Percentiles rank a stretch among this genome's conserved stretches.
Evolutionary conservation across 78 protist species (phyloP).

Genomic region (Guillardia theta): DNA sequence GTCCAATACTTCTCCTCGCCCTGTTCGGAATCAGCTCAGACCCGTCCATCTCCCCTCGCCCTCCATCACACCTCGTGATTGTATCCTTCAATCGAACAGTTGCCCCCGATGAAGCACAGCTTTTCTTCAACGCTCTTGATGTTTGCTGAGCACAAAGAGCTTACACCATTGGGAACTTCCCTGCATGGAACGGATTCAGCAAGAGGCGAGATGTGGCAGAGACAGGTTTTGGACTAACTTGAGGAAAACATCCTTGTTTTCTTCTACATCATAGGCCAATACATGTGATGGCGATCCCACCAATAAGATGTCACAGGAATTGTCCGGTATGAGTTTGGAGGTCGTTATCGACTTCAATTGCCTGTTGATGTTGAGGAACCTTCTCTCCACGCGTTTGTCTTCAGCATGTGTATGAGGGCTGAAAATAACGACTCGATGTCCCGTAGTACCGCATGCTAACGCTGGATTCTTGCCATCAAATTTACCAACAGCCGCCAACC

Average conservation of each 20-base stretch:
- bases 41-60: too few species aligned
- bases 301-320: background rate
- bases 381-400: background rate
- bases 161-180: background rate
- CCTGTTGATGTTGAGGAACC: background rate
- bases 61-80: too few species aligned
- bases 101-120: constrained; percentile 28
- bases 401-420: background rate
- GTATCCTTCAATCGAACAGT: constrained; percentile 25
- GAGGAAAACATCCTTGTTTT: background rate
- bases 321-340: background rate
- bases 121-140: background rate
- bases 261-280: background rate
- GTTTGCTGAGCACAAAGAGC: too few species aligned
- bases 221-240: background rate
- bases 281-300: background rate
- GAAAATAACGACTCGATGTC: background rate
- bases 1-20: constrained; percentile 29
- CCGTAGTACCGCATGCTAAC: background rate
- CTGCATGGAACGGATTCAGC: background rate
- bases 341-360: background rate
- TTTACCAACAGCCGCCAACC: background rate
- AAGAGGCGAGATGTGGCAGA: background rate
- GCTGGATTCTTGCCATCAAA: constrained; percentile 8
- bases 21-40: too few species aligned